A percentile compares a stretch with the other conserved stretches of the same genome.
phyloP scores from a whole-genome alignment of 495 filamentous ascomycete genomes.

The Aspergillus bertholletiae region DNA sequence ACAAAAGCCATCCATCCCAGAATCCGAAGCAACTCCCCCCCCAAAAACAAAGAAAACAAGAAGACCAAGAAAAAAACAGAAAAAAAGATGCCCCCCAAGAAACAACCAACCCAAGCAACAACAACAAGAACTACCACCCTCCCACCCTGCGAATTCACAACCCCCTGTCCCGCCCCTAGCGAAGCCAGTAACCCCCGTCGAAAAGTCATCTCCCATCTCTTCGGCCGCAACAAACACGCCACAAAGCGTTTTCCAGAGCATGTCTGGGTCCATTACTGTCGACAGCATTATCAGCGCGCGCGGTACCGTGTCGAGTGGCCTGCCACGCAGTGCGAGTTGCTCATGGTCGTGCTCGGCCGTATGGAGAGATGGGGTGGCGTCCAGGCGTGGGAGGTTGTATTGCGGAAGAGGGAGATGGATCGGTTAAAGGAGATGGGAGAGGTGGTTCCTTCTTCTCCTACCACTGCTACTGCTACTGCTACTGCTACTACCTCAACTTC shows the following conservation, averaged over 20 bases:
- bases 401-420: constrained; percentile 20
- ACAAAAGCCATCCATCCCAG: too few species aligned
- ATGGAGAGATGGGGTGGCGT: constrained; percentile 59
- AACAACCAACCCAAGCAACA: neutral
- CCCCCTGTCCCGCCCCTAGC: constrained; percentile 35
- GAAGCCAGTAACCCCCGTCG: constrained; percentile 28
- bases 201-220: constrained; percentile 80
- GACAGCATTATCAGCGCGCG: constrained; percentile 81
- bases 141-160: constrained; percentile 13
- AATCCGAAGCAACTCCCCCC: neutral
- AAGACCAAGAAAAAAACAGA: too few species aligned
- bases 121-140: neutral
- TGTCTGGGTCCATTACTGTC: constrained; percentile 70
- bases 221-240: constrained; percentile 81
- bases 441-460: too few species aligned
- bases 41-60: too few species aligned
- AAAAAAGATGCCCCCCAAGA: neutral
- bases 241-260: constrained; percentile 63
- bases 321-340: constrained; percentile 54
- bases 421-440: constrained; percentile 1
- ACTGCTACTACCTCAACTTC: too few species aligned
- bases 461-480: too few species aligned
- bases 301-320: constrained; percentile 64
- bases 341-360: constrained; percentile 53
- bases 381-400: constrained; percentile 25